Evolutionary conservation across 1,284 basidiomycete species (phyloP).

Genomic region (Meira miltonrushii): DNA sequence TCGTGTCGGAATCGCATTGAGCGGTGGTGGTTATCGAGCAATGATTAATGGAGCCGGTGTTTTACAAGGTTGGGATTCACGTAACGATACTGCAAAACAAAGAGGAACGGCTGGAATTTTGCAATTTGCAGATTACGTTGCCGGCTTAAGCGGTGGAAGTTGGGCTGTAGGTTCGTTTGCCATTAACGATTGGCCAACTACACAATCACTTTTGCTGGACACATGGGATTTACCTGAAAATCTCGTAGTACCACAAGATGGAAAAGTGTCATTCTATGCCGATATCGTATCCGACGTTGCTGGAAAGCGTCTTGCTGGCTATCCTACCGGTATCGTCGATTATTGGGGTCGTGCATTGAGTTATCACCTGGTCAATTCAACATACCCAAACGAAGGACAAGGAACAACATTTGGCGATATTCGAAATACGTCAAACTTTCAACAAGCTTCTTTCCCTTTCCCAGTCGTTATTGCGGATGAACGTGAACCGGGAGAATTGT

Average conservation of each 20-base stretch:
- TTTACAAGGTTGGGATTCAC: constrained; percentile 37
- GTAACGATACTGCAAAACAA: constrained; percentile 41
- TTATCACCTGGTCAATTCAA: constrained; percentile 42
- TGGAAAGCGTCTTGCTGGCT: constrained; percentile 32
- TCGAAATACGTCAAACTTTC: constrained; percentile 32
- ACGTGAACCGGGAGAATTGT: constrained; percentile 54
- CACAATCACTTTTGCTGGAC: constrained; percentile 33
- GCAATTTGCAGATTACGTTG: constrained; percentile 45
- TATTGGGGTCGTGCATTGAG: constrained; percentile 47
- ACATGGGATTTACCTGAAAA: constrained; percentile 55
- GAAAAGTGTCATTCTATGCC: constrained; percentile 54
- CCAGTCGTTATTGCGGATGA: constrained; percentile 57
- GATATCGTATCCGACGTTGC: constrained; percentile 32
- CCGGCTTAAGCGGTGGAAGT: constrained; percentile 47
- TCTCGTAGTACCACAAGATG: constrained; percentile 54
- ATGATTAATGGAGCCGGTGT: constrained; percentile 53
- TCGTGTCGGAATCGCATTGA: constrained; percentile 54
- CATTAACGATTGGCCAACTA: constrained; percentile 45
- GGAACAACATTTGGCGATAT: constrained; percentile 40
- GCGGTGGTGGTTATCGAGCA: constrained; percentile 56
- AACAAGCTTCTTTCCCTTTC: constrained; percentile 35
- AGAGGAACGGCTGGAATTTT: constrained; percentile 46
- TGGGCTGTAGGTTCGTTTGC: constrained; percentile 41
- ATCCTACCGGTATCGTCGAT: constrained; percentile 37
- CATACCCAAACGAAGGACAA: constrained; percentile 36